A percentile compares a stretch with the other conserved stretches of the same genome.
phyloP scores from a whole-genome alignment of 1,284 basidiomycete species.

The Tylopilus orsonianus region DNA sequence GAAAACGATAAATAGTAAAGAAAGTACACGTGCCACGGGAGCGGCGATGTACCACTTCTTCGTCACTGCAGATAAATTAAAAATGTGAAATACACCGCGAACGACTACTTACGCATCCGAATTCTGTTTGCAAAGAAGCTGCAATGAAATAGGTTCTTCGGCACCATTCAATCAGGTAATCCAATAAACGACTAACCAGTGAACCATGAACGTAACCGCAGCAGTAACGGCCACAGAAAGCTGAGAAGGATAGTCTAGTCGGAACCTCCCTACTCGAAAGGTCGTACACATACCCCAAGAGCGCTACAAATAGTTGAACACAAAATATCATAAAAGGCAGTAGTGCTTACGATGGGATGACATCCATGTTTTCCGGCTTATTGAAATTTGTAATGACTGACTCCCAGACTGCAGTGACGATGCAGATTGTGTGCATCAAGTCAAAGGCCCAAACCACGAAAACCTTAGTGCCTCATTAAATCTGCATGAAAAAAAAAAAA shows the following conservation, averaged over 20 bases:
- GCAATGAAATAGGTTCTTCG: neutral
- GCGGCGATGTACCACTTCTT: conserved; percentile 35
- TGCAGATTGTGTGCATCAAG: conserved; percentile 32
- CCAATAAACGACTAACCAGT: conserved; percentile 23
- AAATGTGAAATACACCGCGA: neutral
- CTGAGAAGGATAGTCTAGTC: conserved; percentile 8
- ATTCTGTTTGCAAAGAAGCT: conserved; percentile 37
- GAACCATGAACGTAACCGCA: conserved; percentile 32
- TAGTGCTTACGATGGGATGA: conserved; percentile 28
- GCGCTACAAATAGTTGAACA: conserved; percentile 17
- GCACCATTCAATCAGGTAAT: neutral
- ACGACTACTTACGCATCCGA: conserved; percentile 27
- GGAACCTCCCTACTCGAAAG: neutral
- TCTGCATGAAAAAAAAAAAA: conserved; percentile 7
- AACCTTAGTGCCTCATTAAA: conserved; percentile 24
- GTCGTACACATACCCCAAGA: conserved; percentile 23
- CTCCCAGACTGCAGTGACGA: conserved; percentile 29
- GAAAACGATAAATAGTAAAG: neutral
- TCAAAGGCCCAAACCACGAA: conserved; percentile 31
- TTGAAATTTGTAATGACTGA: conserved; percentile 30
- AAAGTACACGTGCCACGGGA: conserved; percentile 25
- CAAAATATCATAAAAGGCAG: accelerated
- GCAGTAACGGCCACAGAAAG: conserved; percentile 34
- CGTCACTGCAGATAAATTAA: conserved; percentile 27
- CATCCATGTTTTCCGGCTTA: conserved; percentile 27